Evolutionary conservation across 768 basidiomycete species (phyloP).

Genomic region (Suillus weaverae): DNA sequence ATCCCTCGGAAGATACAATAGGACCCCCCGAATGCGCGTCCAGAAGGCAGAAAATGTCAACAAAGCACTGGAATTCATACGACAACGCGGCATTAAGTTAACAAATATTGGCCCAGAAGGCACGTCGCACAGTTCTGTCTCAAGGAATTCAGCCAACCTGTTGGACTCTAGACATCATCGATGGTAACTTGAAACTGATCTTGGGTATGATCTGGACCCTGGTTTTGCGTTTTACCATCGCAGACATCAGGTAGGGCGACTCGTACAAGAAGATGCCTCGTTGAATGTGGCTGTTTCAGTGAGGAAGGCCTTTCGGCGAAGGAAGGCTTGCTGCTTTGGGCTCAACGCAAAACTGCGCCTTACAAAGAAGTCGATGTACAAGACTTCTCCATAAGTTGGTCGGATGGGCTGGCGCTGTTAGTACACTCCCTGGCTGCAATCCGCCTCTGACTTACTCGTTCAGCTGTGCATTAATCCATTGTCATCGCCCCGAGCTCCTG

Average conservation of each 20-base stretch:
- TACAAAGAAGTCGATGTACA: conserved; percentile 93
- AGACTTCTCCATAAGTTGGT: conserved; percentile 92
- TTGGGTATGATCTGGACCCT: conserved; percentile 99
- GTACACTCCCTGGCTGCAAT: conserved; percentile 24
- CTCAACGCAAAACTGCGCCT: conserved; percentile 90
- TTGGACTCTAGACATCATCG: conserved; percentile 81
- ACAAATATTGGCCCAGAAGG: conserved; percentile 99
- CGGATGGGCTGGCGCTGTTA: conserved; percentile 92
- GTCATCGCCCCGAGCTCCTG: conserved; percentile 92
- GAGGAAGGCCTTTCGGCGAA: conserved; percentile 99
- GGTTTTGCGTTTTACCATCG: conserved; percentile 95
- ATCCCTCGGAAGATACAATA: conserved; percentile 94
- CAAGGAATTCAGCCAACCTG: conserved; percentile 8
- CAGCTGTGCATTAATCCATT: conserved; percentile 97
- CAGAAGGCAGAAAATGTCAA: conserved; percentile 99
- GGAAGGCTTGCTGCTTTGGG: conserved; percentile 96
- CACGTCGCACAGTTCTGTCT: conserved; percentile 23
- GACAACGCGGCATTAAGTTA: conserved; percentile 88
- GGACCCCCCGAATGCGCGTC: conserved; percentile 83
- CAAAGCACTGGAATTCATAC: conserved; percentile 94
- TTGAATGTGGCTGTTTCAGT: conserved; percentile 42
- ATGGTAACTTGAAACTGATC: conserved; percentile 97
- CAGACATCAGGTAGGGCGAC: conserved; percentile 84
- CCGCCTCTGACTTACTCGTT: conserved; percentile 11
- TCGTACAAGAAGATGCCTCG: neutral